These are phyloP conservation scores for Mycena capillaripes DNA, from an alignment of 768 basidiomycete genomes.

Conservation along the genomic window DNA sequence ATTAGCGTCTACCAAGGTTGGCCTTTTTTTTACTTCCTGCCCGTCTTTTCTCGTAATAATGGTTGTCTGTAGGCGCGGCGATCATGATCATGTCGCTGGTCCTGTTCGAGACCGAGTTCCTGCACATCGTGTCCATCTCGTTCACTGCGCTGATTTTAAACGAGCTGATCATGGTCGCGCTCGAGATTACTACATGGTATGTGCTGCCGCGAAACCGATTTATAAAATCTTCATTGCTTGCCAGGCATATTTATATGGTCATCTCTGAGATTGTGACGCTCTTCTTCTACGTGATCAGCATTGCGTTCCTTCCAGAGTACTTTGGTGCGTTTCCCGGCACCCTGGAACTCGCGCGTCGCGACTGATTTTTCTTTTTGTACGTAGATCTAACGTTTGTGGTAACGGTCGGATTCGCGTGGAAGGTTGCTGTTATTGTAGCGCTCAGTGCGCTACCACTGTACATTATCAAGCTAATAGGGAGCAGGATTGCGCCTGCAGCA, in stretches of 20 bases:
- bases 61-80: constrained; percentile 76
- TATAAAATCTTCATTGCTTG: background rate
- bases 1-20: constrained; percentile 97
- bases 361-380: constrained; percentile 25
- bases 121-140: constrained; percentile 98
- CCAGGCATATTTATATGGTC: constrained; percentile 96
- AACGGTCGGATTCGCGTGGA: constrained; percentile 91
- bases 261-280: constrained; percentile 92
- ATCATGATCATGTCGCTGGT: constrained; percentile 99
- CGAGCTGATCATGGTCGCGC: constrained; percentile 98
- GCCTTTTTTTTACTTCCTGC: constrained; percentile 6
- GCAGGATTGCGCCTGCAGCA: constrained; percentile 90
- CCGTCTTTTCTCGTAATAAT: constrained; percentile 2
- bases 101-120: constrained; percentile 96
- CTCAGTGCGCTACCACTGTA: constrained; percentile 94
- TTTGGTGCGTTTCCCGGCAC: constrained; percentile 78
- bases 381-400: constrained; percentile 94
- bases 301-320: constrained; percentile 95
- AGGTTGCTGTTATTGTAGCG: constrained; percentile 94
- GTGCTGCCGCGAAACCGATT: constrained; percentile 32
- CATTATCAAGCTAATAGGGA: constrained; percentile 89
- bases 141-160: constrained; percentile 97
- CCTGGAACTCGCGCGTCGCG: background rate
- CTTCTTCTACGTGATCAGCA: constrained; percentile 89
- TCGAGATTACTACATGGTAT: constrained; percentile 98